Evolutionary conservation across 2,329 filamentous ascomycete species (phyloP), one percentile per base, ranked within the genome.

Genomic region (Aspergillus sp.): DNA sequence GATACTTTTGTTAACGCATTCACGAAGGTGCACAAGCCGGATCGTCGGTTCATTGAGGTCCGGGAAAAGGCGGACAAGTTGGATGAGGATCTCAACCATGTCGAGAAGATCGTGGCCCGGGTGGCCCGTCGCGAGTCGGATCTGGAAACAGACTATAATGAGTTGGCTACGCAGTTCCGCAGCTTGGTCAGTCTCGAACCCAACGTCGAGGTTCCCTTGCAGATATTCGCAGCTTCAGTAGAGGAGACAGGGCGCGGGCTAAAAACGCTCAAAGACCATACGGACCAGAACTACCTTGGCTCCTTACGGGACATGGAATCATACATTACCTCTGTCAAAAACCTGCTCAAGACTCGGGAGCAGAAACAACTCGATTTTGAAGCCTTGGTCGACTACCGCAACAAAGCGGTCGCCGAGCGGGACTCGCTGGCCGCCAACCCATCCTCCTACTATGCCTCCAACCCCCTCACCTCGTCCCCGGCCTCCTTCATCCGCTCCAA

Each of bases 361-460:
- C 90, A 94, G 73, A 98, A 98, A 67, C 93, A 98, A 67, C 85
- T 98, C 49, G 93, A 98, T 72, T 95, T 91, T 62, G 93, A 98
- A 71, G 90, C 89, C 55, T 78, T 98, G 30, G 95, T 90, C 23
- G 91, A 97, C 65, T 97, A 97, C 68, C 86, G 96, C 46, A 88
- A 88, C 72, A 95, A 95, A 67, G 89, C 88, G 1, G 89, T 88
- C 2, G 74, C 83, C 3, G 93, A 98, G 68, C 85, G 90, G 43
- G 93, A 98, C 69, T 76, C 80, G 13, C 81, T 95, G 2, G 80
- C 82, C 35, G 82, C 83, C 9, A 82, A 85, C 53, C 78, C 79
- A 37, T 70, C 73, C 41, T 74, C 77, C 4, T 80, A 81, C 43
- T 75, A 88, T 55, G 83, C 69, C 9, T 71, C 69, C 2, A 73